These are phyloP conservation scores for Myriosclerotinia duriaeana DNA, from an alignment of 2,329 filamentous ascomycete genomes.

Conservation along the genomic window DNA sequence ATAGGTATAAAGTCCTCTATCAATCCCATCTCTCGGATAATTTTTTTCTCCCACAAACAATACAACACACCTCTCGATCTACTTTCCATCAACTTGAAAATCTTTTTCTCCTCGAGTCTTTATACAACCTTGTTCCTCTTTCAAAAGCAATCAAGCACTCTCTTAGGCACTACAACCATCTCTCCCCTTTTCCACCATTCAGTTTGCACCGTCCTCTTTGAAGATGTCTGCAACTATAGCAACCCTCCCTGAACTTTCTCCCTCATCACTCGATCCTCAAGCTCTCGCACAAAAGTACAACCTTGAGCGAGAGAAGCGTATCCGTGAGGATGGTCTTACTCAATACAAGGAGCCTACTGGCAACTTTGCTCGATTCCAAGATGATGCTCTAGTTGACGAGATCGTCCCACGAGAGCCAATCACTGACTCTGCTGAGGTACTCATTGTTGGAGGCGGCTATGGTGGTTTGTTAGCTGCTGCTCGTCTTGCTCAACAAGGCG, in stretches of 20 bases:
- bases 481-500: slow-evolving; percentile 45
- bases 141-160: background rate
- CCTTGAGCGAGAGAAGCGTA: slow-evolving; percentile 16
- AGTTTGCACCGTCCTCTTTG: background rate
- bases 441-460: slow-evolving; percentile 45
- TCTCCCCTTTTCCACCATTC: background rate
- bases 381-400: slow-evolving; percentile 4
- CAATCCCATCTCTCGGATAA: slow-evolving; percentile 5
- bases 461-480: slow-evolving; percentile 44
- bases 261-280: slow-evolving; percentile 12
- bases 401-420: slow-evolving; percentile 19
- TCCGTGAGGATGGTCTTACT: slow-evolving; percentile 21
- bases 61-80: background rate
- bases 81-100: background rate
- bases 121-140: background rate
- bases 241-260: slow-evolving; percentile 19
- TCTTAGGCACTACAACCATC: background rate
- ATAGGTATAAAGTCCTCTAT: slow-evolving; percentile 2
- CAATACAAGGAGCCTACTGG: slow-evolving; percentile 23
- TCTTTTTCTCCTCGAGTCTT: background rate
- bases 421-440: slow-evolving; percentile 31
- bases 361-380: slow-evolving; percentile 13
- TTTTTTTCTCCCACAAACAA: slow-evolving; percentile 3
- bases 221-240: slow-evolving; percentile 18
- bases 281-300: slow-evolving; percentile 17